Percentiles rank a stretch among this genome's conserved stretches.
phyloP scores from a whole-genome alignment of 2,329 filamentous ascomycete genomes.

The Cadophora gregata region DNA sequence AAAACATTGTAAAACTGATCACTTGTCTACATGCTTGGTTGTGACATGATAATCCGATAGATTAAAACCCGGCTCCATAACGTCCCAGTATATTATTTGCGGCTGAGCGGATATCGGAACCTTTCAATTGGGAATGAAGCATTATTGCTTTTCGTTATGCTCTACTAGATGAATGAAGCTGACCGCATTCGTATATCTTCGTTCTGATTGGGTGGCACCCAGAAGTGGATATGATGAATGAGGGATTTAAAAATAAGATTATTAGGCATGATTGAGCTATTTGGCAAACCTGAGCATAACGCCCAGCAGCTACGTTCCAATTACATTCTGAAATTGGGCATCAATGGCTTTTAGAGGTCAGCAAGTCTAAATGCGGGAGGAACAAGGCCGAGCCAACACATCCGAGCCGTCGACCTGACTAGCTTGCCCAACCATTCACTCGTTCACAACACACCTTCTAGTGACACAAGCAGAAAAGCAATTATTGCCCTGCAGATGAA shows the following conservation, averaged over 20 bases:
- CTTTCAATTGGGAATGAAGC: background rate
- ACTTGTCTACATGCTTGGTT: background rate
- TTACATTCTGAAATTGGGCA: background rate
- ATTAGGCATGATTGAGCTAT: background rate
- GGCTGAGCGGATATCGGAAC: no score
- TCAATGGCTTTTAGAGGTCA: background rate
- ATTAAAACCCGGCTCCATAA: background rate
- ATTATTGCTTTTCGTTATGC: background rate
- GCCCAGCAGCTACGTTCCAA: background rate
- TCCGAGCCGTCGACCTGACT: conserved; percentile 16
- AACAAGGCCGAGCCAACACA: conserved; percentile 12
- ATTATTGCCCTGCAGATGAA: conserved; percentile 28
- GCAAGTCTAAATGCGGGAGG: background rate
- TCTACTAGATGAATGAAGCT: background rate
- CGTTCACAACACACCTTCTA: conserved; percentile 7
- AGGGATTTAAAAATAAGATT: conserved; percentile 1
- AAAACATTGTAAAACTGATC: conserved; percentile 22
- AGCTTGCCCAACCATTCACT: conserved; percentile 16
- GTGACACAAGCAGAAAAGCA: conserved; percentile 15
- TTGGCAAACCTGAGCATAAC: background rate
- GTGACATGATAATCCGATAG: background rate
- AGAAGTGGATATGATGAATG: background rate
- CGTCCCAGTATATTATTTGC: background rate
- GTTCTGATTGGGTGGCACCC: conserved; percentile 2
- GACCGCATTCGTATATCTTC: background rate